Evolutionary conservation across 1,284 basidiomycete species (phyloP), one percentile per base, ranked within the genome.

Genomic region (Pseudozyma tsukubaensis): DNA sequence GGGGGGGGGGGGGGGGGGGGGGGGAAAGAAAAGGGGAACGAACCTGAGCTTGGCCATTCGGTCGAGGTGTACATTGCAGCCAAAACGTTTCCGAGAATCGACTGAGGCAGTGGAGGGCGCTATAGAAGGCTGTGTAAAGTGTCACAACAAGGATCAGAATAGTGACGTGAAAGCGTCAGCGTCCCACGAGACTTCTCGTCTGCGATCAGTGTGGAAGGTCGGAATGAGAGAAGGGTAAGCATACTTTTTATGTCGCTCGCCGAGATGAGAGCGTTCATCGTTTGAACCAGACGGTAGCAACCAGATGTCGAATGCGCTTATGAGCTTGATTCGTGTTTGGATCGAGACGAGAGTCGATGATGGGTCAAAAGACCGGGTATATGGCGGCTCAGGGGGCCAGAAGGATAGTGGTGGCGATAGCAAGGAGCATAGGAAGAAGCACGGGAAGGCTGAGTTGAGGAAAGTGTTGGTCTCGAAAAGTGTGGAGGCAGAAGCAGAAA

Each of bases 11-110:
- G 24, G 10, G 34, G 48, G 37, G 32, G 32, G 5, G 32, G 6
- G 29, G 48, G 13, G 16, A 44, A 40, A 14, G 29, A 19, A 29
- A 21, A 10, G 34, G 14, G 16, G 18, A 16, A 47, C 59, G 18
- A 44, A 62, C 59, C 51, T 56, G 55, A 8, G 61, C 57, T 40
- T 62, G 55, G 0, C 55, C 60, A 9, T 50, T 51, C 18, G 13
- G 40, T 3, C 50, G 61, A 7, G 61, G 62, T 37, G 37, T 59
- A 29, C 66, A 70, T 24, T 59, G 60, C 12, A 76, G 55, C 73
- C 69, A 76, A 39, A 76, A 76, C 0, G 68, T 65, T 12, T 76
- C 73, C n/a, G 68, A 71, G 61, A 76, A 76, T 0, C 61, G 50
- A 4, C 50, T 13, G 16, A 76, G 65, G 32, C 73, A 76, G 37